Evolutionary conservation across 208 protist species (phyloP).

Genomic region (Trypanosomatidae sp.): DNA sequence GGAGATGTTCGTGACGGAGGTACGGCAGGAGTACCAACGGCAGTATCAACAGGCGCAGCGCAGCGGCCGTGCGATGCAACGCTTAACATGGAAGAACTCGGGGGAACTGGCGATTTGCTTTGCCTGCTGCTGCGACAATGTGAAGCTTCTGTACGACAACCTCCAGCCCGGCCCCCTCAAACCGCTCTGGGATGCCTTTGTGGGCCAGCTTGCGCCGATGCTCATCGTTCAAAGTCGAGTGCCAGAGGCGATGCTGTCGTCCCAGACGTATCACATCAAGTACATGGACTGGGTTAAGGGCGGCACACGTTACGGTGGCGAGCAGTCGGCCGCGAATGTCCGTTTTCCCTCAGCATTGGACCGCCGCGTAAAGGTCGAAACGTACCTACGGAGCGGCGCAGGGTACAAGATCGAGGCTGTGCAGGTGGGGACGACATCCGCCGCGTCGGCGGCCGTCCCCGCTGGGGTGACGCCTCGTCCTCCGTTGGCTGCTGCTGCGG

Average conservation of each 20-base stretch:
- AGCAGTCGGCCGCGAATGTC: constrained; percentile 65
- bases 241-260: constrained; percentile 44
- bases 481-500: neutral
- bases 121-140: constrained; percentile 83
- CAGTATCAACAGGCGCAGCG: constrained; percentile 47
- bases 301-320: constrained; percentile 78
- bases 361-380: constrained; percentile 74
- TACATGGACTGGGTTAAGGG: constrained; percentile 89
- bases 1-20: constrained; percentile 77
- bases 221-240: constrained; percentile 69
- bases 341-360: constrained; percentile 81
- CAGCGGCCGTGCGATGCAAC: constrained; percentile 29
- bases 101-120: constrained; percentile 84
- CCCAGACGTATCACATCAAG: constrained; percentile 81
- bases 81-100: constrained; percentile 85
- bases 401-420: constrained; percentile 61
- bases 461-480: constrained; percentile 9
- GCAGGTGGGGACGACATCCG: constrained; percentile 30
- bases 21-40: constrained; percentile 59
- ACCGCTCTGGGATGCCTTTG: constrained; percentile 62
- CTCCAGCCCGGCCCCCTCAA: constrained; percentile 52
- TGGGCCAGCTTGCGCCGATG: constrained; percentile 58
- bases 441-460: constrained; percentile 2
- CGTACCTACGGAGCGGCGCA: constrained; percentile 56
- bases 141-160: constrained; percentile 77